These are phyloP conservation scores for Cyclanthera cordifolia DNA, from an alignment of 306 rosid species.

Conservation along the genomic window DNA sequence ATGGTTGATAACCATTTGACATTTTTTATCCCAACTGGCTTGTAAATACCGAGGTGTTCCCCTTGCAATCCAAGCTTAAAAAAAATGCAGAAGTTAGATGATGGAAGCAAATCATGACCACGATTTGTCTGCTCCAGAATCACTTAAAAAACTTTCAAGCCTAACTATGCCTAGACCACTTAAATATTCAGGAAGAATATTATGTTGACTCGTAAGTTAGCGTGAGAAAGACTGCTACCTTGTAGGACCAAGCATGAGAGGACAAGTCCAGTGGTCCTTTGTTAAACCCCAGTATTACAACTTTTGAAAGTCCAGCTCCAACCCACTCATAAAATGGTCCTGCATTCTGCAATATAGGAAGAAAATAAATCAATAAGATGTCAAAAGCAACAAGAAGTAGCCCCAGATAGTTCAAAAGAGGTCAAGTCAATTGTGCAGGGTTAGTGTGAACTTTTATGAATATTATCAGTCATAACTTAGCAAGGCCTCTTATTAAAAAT, in stretches of 20 bases:
- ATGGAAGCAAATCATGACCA: background rate
- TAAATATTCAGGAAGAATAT: background rate
- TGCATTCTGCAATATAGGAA: constrained; percentile 44
- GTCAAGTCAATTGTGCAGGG: background rate
- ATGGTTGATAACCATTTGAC: constrained; percentile 57
- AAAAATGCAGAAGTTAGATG: constrained; percentile 18
- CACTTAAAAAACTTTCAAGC: background rate
- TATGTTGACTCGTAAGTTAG: background rate
- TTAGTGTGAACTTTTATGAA: background rate
- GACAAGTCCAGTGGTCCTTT: constrained; percentile 65
- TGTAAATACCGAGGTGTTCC: constrained; percentile 51
- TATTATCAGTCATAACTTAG: background rate
- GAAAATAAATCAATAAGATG: constrained; percentile 11
- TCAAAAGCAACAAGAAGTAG: background rate
- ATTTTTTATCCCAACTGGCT: constrained; percentile 33
- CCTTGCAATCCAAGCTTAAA: constrained; percentile 77
- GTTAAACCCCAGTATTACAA: constrained; percentile 50
- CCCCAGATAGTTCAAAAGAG: background rate
- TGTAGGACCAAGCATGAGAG: constrained; percentile 64
- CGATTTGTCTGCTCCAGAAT: background rate
- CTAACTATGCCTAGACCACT: background rate
- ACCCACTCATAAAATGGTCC: constrained; percentile 77
- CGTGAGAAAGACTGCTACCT: constrained; percentile 34
- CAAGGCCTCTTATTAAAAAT: background rate
- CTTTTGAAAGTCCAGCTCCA: constrained; percentile 76